Conservation (phyloP, 2,329 filamentous ascomycete genomes). For the Colletotrichum sublineola region DNA sequence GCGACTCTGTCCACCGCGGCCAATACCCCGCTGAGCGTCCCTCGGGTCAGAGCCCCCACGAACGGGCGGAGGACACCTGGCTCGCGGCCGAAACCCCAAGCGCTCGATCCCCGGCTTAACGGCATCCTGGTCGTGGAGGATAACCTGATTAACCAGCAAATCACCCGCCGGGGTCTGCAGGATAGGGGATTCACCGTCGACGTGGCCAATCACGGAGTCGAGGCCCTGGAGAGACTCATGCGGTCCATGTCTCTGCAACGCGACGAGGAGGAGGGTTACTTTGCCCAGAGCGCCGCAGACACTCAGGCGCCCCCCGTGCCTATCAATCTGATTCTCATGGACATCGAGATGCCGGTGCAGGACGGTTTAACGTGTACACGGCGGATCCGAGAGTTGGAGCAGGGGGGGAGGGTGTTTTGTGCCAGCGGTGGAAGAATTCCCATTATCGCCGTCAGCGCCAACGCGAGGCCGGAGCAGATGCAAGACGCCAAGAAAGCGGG, state of each 20-base stretch:
- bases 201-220: slow-evolving; percentile 69
- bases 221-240: slow-evolving; percentile 65
- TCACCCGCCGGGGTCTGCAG: slow-evolving; percentile 64
- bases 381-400: slow-evolving; percentile 73
- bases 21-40: slow-evolving; percentile 25
- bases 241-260: slow-evolving; percentile 46
- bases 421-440: slow-evolving; percentile 65
- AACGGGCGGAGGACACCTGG: slow-evolving; percentile 32
- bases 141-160: slow-evolving; percentile 72
- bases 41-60: slow-evolving; percentile 12
- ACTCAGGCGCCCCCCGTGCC: slow-evolving; percentile 47
- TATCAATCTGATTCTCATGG: slow-evolving; percentile 78
- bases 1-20: slow-evolving; percentile 7
- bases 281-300: slow-evolving; percentile 9
- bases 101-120: slow-evolving; percentile 49
- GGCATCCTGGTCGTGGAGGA: slow-evolving; percentile 71
- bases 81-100: slow-evolving; percentile 25
- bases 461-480: slow-evolving; percentile 74
- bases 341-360: slow-evolving; percentile 82
- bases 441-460: slow-evolving; percentile 77
- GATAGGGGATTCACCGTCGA: slow-evolving; percentile 64
- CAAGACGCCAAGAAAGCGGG: slow-evolving; percentile 63
- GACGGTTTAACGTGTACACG: slow-evolving; percentile 77
- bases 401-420: slow-evolving; percentile 62
- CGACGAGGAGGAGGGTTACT: slow-evolving; percentile 26